Percentiles rank a stretch among this genome's conserved stretches.
phyloP scores from a whole-genome alignment of 805 yeast genomes.

The Yarrowia sp. region DNA sequence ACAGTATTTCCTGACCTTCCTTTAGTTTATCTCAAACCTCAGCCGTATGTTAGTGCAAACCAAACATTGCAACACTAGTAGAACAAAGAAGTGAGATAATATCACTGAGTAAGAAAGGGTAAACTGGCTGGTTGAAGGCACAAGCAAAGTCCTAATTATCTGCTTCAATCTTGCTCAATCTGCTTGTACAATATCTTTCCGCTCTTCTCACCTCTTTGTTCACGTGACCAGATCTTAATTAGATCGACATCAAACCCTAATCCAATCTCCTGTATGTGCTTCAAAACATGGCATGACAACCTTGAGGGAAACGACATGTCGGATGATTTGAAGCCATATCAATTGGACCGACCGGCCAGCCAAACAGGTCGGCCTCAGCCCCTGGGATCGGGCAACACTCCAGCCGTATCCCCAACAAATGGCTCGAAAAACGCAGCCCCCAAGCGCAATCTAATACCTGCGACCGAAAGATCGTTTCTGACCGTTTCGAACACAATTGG shows the following conservation, averaged over 20 bases:
- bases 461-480: slow-evolving; percentile 23
- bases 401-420: background rate
- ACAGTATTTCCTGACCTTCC: too few species aligned
- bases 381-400: background rate
- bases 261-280: slow-evolving; percentile 6
- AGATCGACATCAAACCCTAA: slow-evolving; percentile 20
- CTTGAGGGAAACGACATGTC: slow-evolving; percentile 16
- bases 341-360: slow-evolving; percentile 13
- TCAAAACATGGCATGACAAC: slow-evolving; percentile 18
- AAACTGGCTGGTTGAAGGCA: too few species aligned
- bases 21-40: too few species aligned
- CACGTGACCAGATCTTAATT: slow-evolving; percentile 8
- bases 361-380: slow-evolving; percentile 13
- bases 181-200: too few species aligned
- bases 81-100: too few species aligned
- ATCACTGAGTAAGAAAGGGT: too few species aligned
- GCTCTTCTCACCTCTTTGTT: background rate
- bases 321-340: slow-evolving; percentile 30
- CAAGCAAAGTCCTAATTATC: too few species aligned
- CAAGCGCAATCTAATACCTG: slow-evolving; percentile 11
- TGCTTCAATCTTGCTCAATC: too few species aligned
- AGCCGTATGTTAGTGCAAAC: too few species aligned
- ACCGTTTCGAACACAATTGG: slow-evolving; percentile 26
- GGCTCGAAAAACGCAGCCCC: background rate
- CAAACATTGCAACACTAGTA: too few species aligned